Evolutionary conservation across 1,284 basidiomycete genomes (phyloP).

Genomic region (Ceratobasidium sp.): DNA sequence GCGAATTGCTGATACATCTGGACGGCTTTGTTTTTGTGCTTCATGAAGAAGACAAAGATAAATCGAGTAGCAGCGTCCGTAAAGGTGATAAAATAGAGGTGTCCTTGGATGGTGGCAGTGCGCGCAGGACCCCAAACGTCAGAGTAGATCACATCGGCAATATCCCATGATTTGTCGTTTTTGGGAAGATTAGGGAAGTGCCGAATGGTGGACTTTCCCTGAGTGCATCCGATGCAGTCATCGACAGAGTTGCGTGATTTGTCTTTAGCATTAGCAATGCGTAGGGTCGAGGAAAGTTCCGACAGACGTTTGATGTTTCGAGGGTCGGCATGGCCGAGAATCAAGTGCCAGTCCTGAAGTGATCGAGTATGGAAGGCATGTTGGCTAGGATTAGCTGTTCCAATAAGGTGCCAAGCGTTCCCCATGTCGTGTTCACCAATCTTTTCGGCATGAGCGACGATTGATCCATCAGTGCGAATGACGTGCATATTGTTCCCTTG

Average conservation of each 20-base stretch:
- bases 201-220: slow-evolving; percentile 1
- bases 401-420: slow-evolving; percentile 16
- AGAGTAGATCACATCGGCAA: neutral
- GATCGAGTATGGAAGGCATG: neutral
- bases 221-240: slow-evolving; percentile 23
- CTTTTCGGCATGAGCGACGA: slow-evolving; percentile 3
- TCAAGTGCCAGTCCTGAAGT: slow-evolving; percentile 12
- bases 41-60: slow-evolving; percentile 7
- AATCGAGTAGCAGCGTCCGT: neutral
- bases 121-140: slow-evolving; percentile 17
- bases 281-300: neutral
- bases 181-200: neutral
- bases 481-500: no score
- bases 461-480: no score
- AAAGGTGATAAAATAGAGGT: slow-evolving; percentile 16
- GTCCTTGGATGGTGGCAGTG: neutral
- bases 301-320: neutral
- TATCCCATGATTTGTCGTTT: neutral
- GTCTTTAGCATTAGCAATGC: neutral
- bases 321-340: slow-evolving; percentile 18
- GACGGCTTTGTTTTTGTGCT: slow-evolving; percentile 22
- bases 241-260: neutral
- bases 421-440: neutral
- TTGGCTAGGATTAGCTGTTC: neutral
- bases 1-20: neutral